Evolutionary conservation across 768 basidiomycete genomes (phyloP).

Genomic region (Bullera alba): DNA sequence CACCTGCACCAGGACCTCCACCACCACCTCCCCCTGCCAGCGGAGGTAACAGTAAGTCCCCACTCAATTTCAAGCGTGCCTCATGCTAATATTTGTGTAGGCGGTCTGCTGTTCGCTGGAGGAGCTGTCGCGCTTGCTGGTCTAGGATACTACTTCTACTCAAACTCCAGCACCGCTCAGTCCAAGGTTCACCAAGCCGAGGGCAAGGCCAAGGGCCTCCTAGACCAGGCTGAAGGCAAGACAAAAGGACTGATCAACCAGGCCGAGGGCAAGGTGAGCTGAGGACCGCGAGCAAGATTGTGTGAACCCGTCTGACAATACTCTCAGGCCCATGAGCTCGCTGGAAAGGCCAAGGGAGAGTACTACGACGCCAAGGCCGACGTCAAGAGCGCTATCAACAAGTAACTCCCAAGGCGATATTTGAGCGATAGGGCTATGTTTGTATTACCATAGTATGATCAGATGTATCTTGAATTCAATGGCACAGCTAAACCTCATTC

Average conservation of each 20-base stretch:
- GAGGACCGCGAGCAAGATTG: too few species aligned
- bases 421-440: too few species aligned
- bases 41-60: neutral
- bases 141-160: constrained; percentile 22
- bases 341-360: constrained; percentile 25
- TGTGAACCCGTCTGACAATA: neutral
- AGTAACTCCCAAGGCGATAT: too few species aligned
- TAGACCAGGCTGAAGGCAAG: constrained; percentile 9
- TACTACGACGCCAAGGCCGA: constrained; percentile 24
- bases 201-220: constrained; percentile 7
- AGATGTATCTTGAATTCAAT: too few species aligned
- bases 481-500: too few species aligned
- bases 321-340: constrained; percentile 19
- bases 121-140: constrained; percentile 19
- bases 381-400: constrained; percentile 16
- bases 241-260: too few species aligned
- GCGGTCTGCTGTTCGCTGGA: constrained; percentile 22
- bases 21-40: neutral
- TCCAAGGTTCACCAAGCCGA: constrained; percentile 6
- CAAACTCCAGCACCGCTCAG: neutral
- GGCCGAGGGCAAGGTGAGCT: too few species aligned
- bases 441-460: too few species aligned
- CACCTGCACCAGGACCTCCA: neutral
- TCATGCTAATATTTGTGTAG: constrained; percentile 1
- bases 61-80: neutral